Evolutionary conservation across 2,329 filamentous ascomycete species (phyloP).

Genomic region (Rachicladosporium sp.): DNA sequence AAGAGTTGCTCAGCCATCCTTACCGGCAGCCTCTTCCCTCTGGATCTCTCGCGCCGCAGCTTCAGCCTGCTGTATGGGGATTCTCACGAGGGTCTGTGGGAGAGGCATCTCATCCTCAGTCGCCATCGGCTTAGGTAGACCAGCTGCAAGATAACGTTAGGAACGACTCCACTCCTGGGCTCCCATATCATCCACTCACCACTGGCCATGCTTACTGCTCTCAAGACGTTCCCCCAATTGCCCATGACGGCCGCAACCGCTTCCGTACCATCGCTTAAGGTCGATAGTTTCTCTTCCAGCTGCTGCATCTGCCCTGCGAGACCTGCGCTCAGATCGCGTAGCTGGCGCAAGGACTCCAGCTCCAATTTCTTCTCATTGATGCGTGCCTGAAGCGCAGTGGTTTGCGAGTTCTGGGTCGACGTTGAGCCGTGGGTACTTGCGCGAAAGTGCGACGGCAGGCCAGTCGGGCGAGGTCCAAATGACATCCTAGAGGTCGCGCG

Average conservation of each 20-base stretch:
- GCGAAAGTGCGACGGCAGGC: slow-evolving; percentile 43
- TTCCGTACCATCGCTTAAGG: slow-evolving; percentile 71
- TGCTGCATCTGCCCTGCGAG: slow-evolving; percentile 73
- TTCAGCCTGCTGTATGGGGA: slow-evolving; percentile 59
- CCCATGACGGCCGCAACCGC: slow-evolving; percentile 73
- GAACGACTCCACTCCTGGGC: not conserved
- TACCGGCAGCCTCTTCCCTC: slow-evolving; percentile 4
- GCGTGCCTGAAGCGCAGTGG: slow-evolving; percentile 57
- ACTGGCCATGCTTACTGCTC: slow-evolving; percentile 77
- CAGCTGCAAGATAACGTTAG: slow-evolving; percentile 38
- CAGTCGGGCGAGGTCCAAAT: slow-evolving; percentile 27
- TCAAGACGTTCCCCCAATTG: slow-evolving; percentile 79
- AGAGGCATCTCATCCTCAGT: slow-evolving; percentile 38
- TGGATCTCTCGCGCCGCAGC: slow-evolving; percentile 18
- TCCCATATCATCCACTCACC: slow-evolving; percentile 40
- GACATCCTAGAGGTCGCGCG: slow-evolving; percentile 11
- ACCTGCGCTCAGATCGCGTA: slow-evolving; percentile 66
- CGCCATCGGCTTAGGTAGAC: slow-evolving; percentile 52
- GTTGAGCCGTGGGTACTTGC: slow-evolving; percentile 22
- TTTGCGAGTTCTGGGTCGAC: slow-evolving; percentile 35
- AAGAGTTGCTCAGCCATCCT: no score
- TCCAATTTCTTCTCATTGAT: slow-evolving; percentile 81
- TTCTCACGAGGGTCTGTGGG: slow-evolving; percentile 72
- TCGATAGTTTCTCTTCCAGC: slow-evolving; percentile 64
- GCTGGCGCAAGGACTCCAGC: slow-evolving; percentile 63